Conservation (phyloP, 176 grass and related monocot species). For the Carex littledalei region DNA sequence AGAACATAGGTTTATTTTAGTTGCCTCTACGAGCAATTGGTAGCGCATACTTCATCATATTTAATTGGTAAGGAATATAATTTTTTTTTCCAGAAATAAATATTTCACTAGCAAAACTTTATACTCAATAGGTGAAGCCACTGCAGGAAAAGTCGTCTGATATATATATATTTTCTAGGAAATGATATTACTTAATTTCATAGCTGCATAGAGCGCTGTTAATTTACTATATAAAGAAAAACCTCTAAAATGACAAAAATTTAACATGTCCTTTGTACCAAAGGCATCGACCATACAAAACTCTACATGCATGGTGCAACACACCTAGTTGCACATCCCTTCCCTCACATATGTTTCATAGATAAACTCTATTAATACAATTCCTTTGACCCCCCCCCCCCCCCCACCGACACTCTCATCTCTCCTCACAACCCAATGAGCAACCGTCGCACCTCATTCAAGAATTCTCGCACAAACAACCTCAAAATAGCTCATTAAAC, state of each 20-base stretch:
- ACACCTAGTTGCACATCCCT: slow-evolving; percentile 15
- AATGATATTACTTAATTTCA: neutral
- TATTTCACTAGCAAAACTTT: too few species aligned
- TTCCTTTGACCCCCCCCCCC: neutral
- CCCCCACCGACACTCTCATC: neutral
- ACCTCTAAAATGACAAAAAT: slow-evolving; percentile 21
- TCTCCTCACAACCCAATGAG: neutral
- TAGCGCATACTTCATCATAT: too few species aligned
- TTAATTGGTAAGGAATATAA: too few species aligned
- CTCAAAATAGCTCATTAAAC: neutral
- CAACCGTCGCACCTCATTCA: neutral
- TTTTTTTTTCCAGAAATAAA: too few species aligned
- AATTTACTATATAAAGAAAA: slow-evolving; percentile 19
- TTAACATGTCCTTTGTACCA: slow-evolving; percentile 15
- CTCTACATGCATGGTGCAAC: slow-evolving; percentile 20
- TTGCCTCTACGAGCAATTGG: too few species aligned
- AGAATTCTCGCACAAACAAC: neutral
- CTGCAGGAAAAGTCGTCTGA: neutral
- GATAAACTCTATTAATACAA: slow-evolving; percentile 14
- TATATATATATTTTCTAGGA: neutral
- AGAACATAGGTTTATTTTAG: too few species aligned
- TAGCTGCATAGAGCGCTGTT: neutral
- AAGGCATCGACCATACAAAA: slow-evolving; percentile 17
- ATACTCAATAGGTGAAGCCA: too few species aligned
- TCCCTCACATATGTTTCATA: slow-evolving; percentile 20